Evolutionary conservation across 1,139 yeast genomes (phyloP), one percentile per base, ranked within the genome.

Genomic region (Diutina pseudorugosa): DNA sequence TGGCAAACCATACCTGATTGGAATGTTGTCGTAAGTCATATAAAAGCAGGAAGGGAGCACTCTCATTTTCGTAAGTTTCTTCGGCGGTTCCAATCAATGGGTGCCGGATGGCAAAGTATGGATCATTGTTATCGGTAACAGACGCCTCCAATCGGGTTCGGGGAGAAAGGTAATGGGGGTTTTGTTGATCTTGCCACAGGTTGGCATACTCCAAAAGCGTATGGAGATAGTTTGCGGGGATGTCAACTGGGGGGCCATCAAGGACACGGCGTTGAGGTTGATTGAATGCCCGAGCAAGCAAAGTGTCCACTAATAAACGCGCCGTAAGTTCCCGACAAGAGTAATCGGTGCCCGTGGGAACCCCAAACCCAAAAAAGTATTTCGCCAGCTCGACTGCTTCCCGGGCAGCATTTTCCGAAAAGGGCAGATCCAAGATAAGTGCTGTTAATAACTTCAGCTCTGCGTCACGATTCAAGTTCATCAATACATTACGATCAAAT

Each of bases 1-100:
- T 79, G 16, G 85, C 73, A 61, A 75, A 84, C 97, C 97, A 91
- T 5, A 88, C 94, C 63, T 91, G 96, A 59, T 85, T 82, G 0
- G 71, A 67, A 61, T 87, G 94, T 52, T 73, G 71, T 2, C 68
- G 62, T 21, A 89, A 62, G 0, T 71, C 67, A 52, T 65, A 66
- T 18, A 71, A 59, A 16, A 67, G 64, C 18, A 68, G 66, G 30
- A 68, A 67, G 1, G 93, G 93, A 11, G 47, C 25, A n/a, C 33
- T 20, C 16, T 43, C 18, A 14, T 11, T 3, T 16, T 23, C 25
- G 47, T 8, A 43, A 5, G 33, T 2, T 11, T 30, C 36, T 11
- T 30, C 36, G 5, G 4, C n/a, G 11, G 36, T 12, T 12, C n/a
- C 36, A 12, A 30, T 9, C n/a, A 30, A 30, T 30, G 36, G 36